phyloP scores from a whole-genome alignment of 306 rosid genomes.

The Vicia sativa region DNA sequence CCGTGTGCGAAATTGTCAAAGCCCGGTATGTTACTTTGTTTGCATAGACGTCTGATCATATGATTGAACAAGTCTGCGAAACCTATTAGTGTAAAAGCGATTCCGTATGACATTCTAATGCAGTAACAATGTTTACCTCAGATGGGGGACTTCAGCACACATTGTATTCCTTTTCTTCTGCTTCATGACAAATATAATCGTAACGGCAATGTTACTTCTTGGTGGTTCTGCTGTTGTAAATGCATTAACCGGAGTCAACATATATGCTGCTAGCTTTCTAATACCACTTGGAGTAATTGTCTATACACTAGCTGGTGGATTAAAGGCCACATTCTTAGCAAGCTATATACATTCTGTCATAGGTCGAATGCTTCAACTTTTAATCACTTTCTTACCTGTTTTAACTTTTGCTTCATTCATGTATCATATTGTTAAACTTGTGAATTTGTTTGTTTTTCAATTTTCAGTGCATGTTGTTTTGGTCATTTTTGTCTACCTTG shows the following conservation, averaged over 20 bases:
- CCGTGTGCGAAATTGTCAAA: conserved; percentile 91
- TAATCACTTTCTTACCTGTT: not conserved
- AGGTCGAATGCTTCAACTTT: conserved; percentile 50
- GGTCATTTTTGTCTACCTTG: conserved; percentile 88
- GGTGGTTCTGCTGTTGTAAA: conserved; percentile 96
- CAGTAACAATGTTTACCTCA: conserved; percentile 42
- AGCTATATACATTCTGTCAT: conserved; percentile 95
- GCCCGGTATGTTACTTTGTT: conserved; percentile 67
- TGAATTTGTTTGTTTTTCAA: conserved; percentile 38
- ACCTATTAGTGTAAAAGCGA: not conserved
- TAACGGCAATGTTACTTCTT: conserved; percentile 92
- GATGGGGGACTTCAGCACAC: conserved; percentile 91
- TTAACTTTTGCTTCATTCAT: conserved; percentile 15
- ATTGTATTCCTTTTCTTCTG: conserved; percentile 83
- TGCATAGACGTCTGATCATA: not conserved
- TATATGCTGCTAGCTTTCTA: conserved; percentile 92
- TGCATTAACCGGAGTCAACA: conserved; percentile 90
- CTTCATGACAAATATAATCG: conserved; percentile 84
- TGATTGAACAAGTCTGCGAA: not conserved
- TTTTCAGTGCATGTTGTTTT: conserved; percentile 76
- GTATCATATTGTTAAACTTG: conserved; percentile 22
- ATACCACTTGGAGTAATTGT: conserved; percentile 94
- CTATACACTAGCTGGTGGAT: conserved; percentile 90
- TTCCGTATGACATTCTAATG: conserved; percentile 13
- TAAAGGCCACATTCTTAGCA: conserved; percentile 97